Base-by-base conservation (phyloP, 2,329 filamentous ascomycete species). In the Alternaria panax region DNA sequence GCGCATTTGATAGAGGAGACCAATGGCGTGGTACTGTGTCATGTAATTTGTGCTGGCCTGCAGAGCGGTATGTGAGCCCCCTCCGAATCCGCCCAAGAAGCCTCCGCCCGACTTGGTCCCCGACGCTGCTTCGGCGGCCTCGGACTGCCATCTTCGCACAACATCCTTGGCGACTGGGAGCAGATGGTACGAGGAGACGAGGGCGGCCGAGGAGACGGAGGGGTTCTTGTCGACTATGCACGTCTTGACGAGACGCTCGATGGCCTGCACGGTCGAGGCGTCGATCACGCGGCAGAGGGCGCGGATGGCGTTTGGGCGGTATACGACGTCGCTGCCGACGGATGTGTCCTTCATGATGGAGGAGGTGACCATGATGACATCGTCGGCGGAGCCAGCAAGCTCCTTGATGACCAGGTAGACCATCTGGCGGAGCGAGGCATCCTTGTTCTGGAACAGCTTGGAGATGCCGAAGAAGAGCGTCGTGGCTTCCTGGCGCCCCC, bases 311-410 rank as follows among this genome's bases (percentile, higher is more conserved):
- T 99, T 99, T 52, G 95, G 92, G 73, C 95, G 87, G 83, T 93
- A 76, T 28, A 77, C 73, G 53, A 93, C 90, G 77, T 98, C 95
- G 75, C 92, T 97, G 74, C 93, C 92, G 65, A 96, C 93, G 52
- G 93, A 93, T 11, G 94, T 97, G 79, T 99, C 95, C 85, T 99
- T 99, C 95, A 98, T 99, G 72, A 99, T 97, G 70, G 94, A 97
- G 81, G 92, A 96, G 18, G 95, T 99, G 63, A 97, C 95, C 95
- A 99, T 98, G 79, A 99, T 99, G 66, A 97, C 96, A 85, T 99
- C 95, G 83, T 98, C 93, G 59, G 95, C 95, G 24, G 93, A 97
- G 79, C 89, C 88, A 69, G 94, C 92, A 74, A 99, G 86, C 86
- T 99, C 95, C 87, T 98, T 99, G 84, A 98, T 92, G 78, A 97